phyloP scores from a whole-genome alignment of 2,329 filamentous ascomycete species.

The Aurifilum marmelostoma region DNA sequence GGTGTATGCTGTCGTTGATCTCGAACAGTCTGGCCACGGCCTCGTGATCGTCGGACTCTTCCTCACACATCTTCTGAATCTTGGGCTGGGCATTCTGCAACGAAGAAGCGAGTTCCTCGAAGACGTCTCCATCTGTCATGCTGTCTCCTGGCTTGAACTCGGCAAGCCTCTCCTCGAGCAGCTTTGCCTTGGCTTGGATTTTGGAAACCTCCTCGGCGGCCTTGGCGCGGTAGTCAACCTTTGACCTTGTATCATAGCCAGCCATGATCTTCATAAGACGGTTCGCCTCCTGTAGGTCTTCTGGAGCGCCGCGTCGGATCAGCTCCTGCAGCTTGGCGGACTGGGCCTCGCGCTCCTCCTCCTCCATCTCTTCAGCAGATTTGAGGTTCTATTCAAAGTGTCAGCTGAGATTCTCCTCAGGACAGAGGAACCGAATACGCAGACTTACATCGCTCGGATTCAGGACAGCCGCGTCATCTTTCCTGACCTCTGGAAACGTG shows the following conservation, averaged over 20 bases:
- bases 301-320: slow-evolving; percentile 86
- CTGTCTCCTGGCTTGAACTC: slow-evolving; percentile 80
- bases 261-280: slow-evolving; percentile 99
- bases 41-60: slow-evolving; percentile 95
- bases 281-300: slow-evolving; percentile 95
- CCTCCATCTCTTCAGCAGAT: slow-evolving; percentile 98
- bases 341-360: slow-evolving; percentile 91
- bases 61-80: slow-evolving; percentile 99
- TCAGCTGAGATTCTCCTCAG: not conserved
- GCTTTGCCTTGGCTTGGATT: slow-evolving; percentile 91
- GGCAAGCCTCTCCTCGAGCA: slow-evolving; percentile 91
- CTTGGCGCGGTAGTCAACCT: slow-evolving; percentile 97
- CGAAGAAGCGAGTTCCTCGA: slow-evolving; percentile 84
- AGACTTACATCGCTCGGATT: slow-evolving; percentile 91
- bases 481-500: slow-evolving; percentile 86
- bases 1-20: slow-evolving; percentile 98
- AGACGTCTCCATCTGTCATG: slow-evolving; percentile 70
- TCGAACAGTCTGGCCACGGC: slow-evolving; percentile 93
- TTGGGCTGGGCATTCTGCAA: slow-evolving; percentile 95
- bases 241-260: slow-evolving; percentile 90
- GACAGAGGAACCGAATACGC: not conserved
- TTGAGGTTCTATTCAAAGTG: slow-evolving; percentile 72
- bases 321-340: slow-evolving; percentile 98
- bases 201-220: slow-evolving; percentile 93
- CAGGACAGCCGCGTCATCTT: slow-evolving; percentile 92